Conservation (phyloP, 371 early-diverging fungal species). For the Rhizopus delemar region DNA sequence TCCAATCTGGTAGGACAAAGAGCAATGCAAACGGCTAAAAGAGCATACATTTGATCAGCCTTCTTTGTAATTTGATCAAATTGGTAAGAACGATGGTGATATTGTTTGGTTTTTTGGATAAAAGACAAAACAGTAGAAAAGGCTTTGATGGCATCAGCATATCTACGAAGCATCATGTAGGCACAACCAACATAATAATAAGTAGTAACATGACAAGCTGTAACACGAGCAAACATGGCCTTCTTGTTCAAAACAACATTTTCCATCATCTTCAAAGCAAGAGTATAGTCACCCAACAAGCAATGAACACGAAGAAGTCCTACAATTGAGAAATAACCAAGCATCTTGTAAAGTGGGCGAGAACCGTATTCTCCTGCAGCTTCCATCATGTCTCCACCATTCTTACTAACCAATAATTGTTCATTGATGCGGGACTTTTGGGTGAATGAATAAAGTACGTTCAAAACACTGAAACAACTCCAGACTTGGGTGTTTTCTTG, state of each 20-base stretch:
- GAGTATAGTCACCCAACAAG: slow-evolving; percentile 89
- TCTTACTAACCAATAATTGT: slow-evolving; percentile 84
- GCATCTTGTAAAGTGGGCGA: slow-evolving; percentile 87
- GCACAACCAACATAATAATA: slow-evolving; percentile 96
- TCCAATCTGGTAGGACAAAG: slow-evolving; percentile 93
- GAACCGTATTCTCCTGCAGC: slow-evolving; percentile 80
- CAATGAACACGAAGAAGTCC: slow-evolving; percentile 94
- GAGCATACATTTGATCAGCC: slow-evolving; percentile 92
- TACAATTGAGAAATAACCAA: slow-evolving; percentile 95
- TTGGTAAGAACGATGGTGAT: slow-evolving; percentile 90
- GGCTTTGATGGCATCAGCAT: slow-evolving; percentile 92
- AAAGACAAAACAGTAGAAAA: slow-evolving; percentile 90
- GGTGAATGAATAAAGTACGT: slow-evolving; percentile 91
- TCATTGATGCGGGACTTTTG: slow-evolving; percentile 93
- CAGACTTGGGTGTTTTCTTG: slow-evolving; percentile 88
- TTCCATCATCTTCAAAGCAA: slow-evolving; percentile 94
- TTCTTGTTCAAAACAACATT: slow-evolving; percentile 91
- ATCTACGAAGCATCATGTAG: slow-evolving; percentile 97
- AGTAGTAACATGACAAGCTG: slow-evolving; percentile 93
- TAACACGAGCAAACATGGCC: slow-evolving; percentile 90
- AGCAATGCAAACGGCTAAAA: slow-evolving; percentile 87
- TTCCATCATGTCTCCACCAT: slow-evolving; percentile 86
- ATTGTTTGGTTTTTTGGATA: slow-evolving; percentile 90
- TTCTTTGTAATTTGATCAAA: slow-evolving; percentile 91
- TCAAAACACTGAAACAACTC: slow-evolving; percentile 93